Percentiles rank a stretch among this genome's conserved stretches.
Evolutionary conservation across 2,329 filamentous ascomycete species (phyloP).

Genomic region (Ceratocystis diversiconidia): DNA sequence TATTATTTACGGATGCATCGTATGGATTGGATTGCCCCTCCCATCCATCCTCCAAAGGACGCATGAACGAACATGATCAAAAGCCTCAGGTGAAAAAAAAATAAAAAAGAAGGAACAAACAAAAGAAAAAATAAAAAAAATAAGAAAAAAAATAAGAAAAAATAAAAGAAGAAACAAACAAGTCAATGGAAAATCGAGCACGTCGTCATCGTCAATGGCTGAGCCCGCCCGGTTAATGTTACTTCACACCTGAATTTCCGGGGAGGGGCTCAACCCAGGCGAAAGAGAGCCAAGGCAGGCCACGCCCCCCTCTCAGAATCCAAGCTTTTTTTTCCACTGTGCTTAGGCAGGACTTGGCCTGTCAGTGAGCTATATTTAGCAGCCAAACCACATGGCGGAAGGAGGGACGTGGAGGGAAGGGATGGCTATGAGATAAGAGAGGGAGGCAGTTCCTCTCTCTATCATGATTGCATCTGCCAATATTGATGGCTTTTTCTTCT

Average conservation of each 20-base stretch:
- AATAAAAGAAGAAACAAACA: not conserved
- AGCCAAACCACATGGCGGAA: not conserved
- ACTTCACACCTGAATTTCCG: not conserved
- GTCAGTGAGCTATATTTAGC: not conserved
- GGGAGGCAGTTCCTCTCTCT: no score
- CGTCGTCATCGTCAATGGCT: slow-evolving; percentile 5
- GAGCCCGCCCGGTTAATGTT: not conserved
- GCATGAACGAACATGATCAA: no score
- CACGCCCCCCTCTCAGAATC: not conserved
- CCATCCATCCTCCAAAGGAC: no score
- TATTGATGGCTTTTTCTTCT: not conserved
- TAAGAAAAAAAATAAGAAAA: not conserved
- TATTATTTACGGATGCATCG: no score
- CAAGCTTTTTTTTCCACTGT: not conserved
- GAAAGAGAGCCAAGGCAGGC: not conserved
- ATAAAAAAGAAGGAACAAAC: not conserved
- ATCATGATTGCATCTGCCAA: no score
- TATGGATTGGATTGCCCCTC: no score
- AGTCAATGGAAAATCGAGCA: not conserved
- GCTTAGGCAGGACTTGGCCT: not conserved
- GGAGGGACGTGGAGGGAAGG: not conserved
- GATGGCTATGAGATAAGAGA: not conserved
- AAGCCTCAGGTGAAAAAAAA: not conserved
- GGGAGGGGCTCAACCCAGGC: not conserved
- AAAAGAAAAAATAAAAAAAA: not conserved